Evolutionary conservation across 495 filamentous ascomycete genomes (phyloP).

Genomic region (Lophiostoma macrostomum): DNA sequence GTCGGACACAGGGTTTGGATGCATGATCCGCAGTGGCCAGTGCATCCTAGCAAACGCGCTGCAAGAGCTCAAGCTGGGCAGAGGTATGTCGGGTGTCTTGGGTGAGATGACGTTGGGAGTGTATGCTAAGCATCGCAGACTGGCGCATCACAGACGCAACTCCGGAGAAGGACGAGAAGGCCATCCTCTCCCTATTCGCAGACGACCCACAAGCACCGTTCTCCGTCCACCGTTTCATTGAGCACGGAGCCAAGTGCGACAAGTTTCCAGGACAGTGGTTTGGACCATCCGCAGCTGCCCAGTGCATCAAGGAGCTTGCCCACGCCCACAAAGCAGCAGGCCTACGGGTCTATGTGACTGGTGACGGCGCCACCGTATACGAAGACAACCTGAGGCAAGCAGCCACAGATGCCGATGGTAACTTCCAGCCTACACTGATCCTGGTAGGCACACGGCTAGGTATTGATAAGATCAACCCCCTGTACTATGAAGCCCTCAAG

Average conservation of each 20-base stretch:
- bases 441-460: constrained; percentile 84
- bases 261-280: constrained; percentile 99
- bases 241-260: constrained; percentile 82
- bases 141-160: constrained; percentile 67
- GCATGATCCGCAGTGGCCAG: constrained; percentile 98
- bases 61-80: constrained; percentile 65
- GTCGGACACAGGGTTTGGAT: constrained; percentile 95
- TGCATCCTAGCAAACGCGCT: constrained; percentile 87
- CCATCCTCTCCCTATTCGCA: constrained; percentile 79
- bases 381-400: constrained; percentile 78
- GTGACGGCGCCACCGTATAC: constrained; percentile 87
- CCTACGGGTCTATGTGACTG: constrained; percentile 82
- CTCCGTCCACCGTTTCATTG: constrained; percentile 92
- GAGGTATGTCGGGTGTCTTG: constrained; percentile 55
- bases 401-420: constrained; percentile 60
- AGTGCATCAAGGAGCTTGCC: constrained; percentile 85
- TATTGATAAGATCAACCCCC: constrained; percentile 87
- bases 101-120: not conserved
- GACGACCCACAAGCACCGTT: constrained; percentile 84
- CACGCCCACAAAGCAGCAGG: constrained; percentile 53
- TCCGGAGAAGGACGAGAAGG: constrained; percentile 56
- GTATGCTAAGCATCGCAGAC: constrained; percentile 48
- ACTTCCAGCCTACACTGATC: constrained; percentile 80
- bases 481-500: constrained; percentile 88
- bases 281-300: constrained; percentile 95